phyloP scores from a whole-genome alignment of 2,329 filamentous ascomycete genomes.

The Thermoascus crustaceus region DNA sequence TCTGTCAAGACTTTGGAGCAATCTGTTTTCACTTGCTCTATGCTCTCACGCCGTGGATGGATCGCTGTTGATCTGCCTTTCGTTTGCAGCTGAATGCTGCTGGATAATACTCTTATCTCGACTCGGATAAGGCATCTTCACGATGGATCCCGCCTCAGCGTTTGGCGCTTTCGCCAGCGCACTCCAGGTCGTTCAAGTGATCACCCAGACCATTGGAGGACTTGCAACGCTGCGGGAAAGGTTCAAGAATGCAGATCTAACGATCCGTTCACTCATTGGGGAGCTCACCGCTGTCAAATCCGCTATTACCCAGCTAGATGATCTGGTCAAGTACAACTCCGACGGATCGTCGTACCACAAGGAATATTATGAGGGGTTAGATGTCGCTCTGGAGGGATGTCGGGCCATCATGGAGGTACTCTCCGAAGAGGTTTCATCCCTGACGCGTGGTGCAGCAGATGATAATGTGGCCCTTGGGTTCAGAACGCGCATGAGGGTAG shows the following conservation, averaged over 20 bases:
- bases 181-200: conserved; percentile 26
- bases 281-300: conserved; percentile 29
- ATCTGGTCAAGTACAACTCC: conserved; percentile 23
- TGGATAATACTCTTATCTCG: too few relatives aligned
- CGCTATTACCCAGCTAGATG: conserved; percentile 28
- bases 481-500: conserved; percentile 18
- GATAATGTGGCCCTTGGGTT: conserved; percentile 16
- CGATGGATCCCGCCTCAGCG: conserved; percentile 29
- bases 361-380: conserved; percentile 21
- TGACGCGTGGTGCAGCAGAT: conserved; percentile 22
- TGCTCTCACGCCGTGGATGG: too few relatives aligned
- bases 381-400: conserved; percentile 29
- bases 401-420: conserved; percentile 28
- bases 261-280: conserved; percentile 28
- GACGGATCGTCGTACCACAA: conserved; percentile 16
- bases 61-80: too few relatives aligned
- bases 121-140: too few relatives aligned
- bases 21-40: too few relatives aligned
- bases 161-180: conserved; percentile 27
- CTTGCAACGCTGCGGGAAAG: conserved; percentile 26
- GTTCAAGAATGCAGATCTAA: conserved; percentile 30
- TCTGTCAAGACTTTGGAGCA: too few relatives aligned
- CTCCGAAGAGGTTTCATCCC: conserved; percentile 23
- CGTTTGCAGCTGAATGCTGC: too few relatives aligned
- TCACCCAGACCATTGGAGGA: conserved; percentile 24